These are phyloP conservation scores for Aspergillus steynii DNA, from an alignment of 495 filamentous ascomycete genomes.

Conservation along the genomic window DNA sequence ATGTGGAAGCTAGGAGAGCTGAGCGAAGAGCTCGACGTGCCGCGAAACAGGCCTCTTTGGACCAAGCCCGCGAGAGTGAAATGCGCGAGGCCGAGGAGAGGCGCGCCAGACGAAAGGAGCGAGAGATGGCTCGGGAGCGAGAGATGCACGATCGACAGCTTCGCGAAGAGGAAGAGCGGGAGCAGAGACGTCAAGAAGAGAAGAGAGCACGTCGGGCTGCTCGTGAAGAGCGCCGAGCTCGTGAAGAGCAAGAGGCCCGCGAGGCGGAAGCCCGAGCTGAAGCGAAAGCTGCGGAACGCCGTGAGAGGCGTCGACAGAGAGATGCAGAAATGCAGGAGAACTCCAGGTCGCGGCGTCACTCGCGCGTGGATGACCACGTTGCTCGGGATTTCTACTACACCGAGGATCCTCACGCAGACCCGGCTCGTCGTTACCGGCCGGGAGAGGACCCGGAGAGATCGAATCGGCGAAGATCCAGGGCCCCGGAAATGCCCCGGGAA, in stretches of 20 bases:
- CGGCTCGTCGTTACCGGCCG: slow-evolving; percentile 25
- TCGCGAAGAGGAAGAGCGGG: slow-evolving; percentile 51
- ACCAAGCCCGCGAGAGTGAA: slow-evolving; percentile 37
- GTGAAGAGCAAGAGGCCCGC: slow-evolving; percentile 49
- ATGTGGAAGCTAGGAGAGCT: slow-evolving; percentile 53
- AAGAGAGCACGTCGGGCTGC: slow-evolving; percentile 46
- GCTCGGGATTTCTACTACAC: slow-evolving; percentile 20
- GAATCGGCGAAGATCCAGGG: slow-evolving; percentile 35
- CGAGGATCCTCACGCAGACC: slow-evolving; percentile 25
- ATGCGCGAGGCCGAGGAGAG: slow-evolving; percentile 47
- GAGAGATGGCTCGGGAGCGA: slow-evolving; percentile 35
- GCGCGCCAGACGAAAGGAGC: slow-evolving; percentile 43
- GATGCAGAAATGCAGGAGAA: slow-evolving; percentile 39
- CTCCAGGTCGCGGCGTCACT: slow-evolving; percentile 33
- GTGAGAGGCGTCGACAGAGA: slow-evolving; percentile 39
- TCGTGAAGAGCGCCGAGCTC: slow-evolving; percentile 47
- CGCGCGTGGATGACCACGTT: slow-evolving; percentile 32
- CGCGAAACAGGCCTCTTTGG: slow-evolving; percentile 37
- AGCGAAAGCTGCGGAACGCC: slow-evolving; percentile 41
- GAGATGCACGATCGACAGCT: slow-evolving; percentile 42
- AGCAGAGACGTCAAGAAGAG: slow-evolving; percentile 47
- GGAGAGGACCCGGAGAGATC: slow-evolving; percentile 31
- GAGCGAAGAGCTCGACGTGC: slow-evolving; percentile 43
- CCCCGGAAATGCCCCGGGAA: slow-evolving; percentile 16
- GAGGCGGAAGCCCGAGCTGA: slow-evolving; percentile 46